Evolutionary conservation across 2,329 filamentous ascomycete species (phyloP), one percentile per base, ranked within the genome.

Genomic region (Rutstroemia sp.): DNA sequence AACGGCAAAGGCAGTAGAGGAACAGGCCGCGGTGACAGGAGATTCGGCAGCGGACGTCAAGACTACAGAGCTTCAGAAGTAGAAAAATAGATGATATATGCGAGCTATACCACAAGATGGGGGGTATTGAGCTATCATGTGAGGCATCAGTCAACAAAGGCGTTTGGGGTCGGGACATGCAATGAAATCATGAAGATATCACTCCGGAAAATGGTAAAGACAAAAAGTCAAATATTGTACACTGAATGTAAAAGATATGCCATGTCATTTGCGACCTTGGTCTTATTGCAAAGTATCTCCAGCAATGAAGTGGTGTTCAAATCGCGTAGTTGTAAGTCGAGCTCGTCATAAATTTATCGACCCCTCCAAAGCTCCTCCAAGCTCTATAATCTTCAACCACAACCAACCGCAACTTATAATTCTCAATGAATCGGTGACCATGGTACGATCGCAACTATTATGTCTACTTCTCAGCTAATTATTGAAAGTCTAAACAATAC

Each of bases 401-500:
- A 8, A 52, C 48, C 25, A 57, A 51, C 37, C 25, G 17, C 17
- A 52, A 21, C 19, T 23, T 17, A 34, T 42, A 44, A 48, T 19
- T 39, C 48, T 42, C 23, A 49, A 61, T 61, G 58, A 52, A 37
- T 50, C 56, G 50, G 64, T 65, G 58, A 68, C 58, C 59, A 70
- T 70, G 68, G 68, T 66, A 65, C 52, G 34, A 19, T 17, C 48
- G 25, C 12, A 58, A 56, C 12, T 37, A 47, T 23, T 54, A 48
- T 55, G 12, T 30, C 47, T 23, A 25, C 47, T 38, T 19, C 17
- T 42, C 42, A 53, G 48, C 61, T 66, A 61, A 68, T 23, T 30
- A 8, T 45, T n/a, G 57, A 1, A 58, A 96, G 94, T 99, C 94
- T 56, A 97, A 97, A 77, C 94, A 97, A 86, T 99, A 96, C 72